Evolutionary conservation across 2,329 filamentous ascomycete genomes (phyloP).

Genomic region (Colletotrichum acutatum): DNA sequence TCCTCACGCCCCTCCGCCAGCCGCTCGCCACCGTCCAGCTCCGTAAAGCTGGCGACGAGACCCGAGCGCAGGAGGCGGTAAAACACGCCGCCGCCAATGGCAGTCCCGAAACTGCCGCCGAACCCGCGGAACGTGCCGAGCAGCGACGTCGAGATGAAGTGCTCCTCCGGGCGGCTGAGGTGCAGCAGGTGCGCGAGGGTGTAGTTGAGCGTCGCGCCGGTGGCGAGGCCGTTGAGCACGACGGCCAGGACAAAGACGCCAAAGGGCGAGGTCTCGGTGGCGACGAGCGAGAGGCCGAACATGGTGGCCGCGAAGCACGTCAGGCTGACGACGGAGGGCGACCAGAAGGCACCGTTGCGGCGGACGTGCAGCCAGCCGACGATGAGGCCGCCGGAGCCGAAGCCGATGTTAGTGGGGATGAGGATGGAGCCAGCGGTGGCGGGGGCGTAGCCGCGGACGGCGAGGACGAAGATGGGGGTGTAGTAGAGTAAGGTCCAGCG

Average conservation of each 20-base stretch:
- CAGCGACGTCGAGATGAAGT: conserved; percentile 81
- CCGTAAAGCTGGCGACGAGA: conserved; percentile 67
- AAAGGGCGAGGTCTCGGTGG: conserved; percentile 62
- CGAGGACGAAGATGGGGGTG: conserved; percentile 81
- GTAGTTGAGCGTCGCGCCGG: conserved; percentile 82
- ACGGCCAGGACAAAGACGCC: conserved; percentile 68
- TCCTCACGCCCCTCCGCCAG: conserved; percentile 47
- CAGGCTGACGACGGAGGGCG: conserved; percentile 69
- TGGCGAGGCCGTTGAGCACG: conserved; percentile 77
- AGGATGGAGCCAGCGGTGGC: conserved; percentile 80
- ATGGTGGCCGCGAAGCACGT: conserved; percentile 71
- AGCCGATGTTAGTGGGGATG: conserved; percentile 84
- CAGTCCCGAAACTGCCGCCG: conserved; percentile 82
- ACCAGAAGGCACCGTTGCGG: conserved; percentile 78
- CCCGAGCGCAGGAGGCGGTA: conserved; percentile 66
- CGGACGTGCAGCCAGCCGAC: conserved; percentile 82
- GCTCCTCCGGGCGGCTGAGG: conserved; percentile 71
- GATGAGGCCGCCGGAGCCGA: conserved; percentile 77
- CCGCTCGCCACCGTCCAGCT: conserved; percentile 52
- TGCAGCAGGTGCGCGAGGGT: conserved; percentile 84
- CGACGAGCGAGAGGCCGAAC: conserved; percentile 64
- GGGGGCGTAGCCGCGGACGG: conserved; percentile 76
- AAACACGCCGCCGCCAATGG: conserved; percentile 83
- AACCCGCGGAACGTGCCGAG: conserved; percentile 85
- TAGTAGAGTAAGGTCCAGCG: conserved; percentile 87